Evolutionary conservation across 2,329 filamentous ascomycete genomes (phyloP).

Genomic region (Bipolaris cookei): DNA sequence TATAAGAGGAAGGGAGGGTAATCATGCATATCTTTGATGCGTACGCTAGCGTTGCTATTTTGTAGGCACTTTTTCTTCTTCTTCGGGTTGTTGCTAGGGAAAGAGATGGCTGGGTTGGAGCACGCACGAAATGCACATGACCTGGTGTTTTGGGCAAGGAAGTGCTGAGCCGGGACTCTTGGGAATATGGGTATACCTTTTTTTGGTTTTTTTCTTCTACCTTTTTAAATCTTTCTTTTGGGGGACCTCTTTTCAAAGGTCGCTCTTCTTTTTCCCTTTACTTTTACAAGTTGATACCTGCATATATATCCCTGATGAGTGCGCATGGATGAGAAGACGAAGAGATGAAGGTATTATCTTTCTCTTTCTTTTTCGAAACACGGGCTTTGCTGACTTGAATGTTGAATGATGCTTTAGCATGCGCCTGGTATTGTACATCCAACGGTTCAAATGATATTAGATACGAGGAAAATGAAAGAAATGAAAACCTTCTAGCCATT

Average conservation of each 20-base stretch:
- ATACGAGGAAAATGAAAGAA: too few species aligned
- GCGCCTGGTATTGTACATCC: too few species aligned
- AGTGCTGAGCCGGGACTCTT: not conserved
- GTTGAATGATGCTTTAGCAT: too few species aligned
- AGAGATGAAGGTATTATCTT: not conserved
- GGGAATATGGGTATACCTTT: constrained; percentile 4
- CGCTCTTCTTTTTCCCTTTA: not conserved
- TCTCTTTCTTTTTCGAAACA: not conserved
- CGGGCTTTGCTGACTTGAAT: too few species aligned
- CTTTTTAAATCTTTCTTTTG: not conserved
- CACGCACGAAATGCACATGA: not conserved
- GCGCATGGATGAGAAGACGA: too few species aligned
- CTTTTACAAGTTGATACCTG: not conserved
- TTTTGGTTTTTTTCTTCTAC: not conserved
- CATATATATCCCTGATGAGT: too few species aligned
- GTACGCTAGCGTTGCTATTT: not conserved
- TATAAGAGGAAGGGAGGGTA: not conserved
- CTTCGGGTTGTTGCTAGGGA: not conserved
- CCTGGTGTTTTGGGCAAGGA: not conserved
- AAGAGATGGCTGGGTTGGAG: not conserved
- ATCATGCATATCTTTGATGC: not conserved
- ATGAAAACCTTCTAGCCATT: too few species aligned
- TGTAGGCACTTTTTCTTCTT: not conserved
- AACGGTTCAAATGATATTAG: too few species aligned
- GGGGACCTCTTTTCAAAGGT: not conserved